Percentiles rank a stretch among this genome's conserved stretches.
Conservation (phyloP, 106 monocot species). For the Cymbidium sinense region DNA sequence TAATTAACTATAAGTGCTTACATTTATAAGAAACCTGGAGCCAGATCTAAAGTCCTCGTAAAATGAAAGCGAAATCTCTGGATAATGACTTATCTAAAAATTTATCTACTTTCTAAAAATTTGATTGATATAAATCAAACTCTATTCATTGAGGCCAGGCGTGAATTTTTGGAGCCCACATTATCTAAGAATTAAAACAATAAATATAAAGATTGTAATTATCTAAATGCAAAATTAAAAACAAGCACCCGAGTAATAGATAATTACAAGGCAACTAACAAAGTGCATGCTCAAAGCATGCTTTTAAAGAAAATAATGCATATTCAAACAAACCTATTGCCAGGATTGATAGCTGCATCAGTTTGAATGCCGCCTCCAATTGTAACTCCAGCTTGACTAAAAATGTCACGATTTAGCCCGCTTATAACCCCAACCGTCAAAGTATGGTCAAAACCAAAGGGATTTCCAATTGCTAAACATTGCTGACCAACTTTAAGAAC, state of each 20-base stretch:
- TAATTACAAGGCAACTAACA: not conserved
- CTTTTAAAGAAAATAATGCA: not conserved
- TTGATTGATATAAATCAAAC: too few species aligned
- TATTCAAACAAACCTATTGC: constrained; percentile 60
- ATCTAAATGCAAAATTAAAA: not conserved
- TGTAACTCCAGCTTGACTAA: constrained; percentile 86
- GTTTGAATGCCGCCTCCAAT: constrained; percentile 96
- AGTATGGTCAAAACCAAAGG: constrained; percentile 97
- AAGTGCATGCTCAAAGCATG: not conserved
- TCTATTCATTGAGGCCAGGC: too few species aligned
- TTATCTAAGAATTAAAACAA: not conserved
- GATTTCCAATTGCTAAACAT: constrained; percentile 95
- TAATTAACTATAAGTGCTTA: too few species aligned
- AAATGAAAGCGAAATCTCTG: too few species aligned
- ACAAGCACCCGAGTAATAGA: not conserved
- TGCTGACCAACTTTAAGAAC: constrained; percentile 82
- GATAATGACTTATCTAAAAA: too few species aligned
- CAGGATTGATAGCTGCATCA: constrained; percentile 96
- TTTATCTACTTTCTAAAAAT: too few species aligned
- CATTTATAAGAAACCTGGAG: too few species aligned
- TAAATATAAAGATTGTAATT: not conserved
- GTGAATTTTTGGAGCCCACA: too few species aligned
- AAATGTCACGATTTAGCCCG: constrained; percentile 89
- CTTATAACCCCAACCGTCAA: constrained; percentile 92
- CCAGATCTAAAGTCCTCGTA: too few species aligned